A percentile compares a stretch with the other conserved stretches of the same genome.
phyloP scores from a whole-genome alignment of 495 filamentous ascomycete genomes.

The Terfezia claveryi region DNA sequence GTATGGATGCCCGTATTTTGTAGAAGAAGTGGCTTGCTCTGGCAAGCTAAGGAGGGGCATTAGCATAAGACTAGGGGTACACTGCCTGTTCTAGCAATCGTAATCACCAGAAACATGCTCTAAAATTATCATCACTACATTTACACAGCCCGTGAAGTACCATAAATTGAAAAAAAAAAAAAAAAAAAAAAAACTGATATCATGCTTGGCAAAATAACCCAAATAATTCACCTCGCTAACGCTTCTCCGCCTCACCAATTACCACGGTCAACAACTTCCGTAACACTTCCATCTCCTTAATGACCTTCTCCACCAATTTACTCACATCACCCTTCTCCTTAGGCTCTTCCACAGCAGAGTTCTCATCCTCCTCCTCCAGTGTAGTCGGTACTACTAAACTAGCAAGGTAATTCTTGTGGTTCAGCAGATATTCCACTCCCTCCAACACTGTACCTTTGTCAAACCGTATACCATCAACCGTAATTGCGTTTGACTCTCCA shows the following conservation, averaged over 20 bases:
- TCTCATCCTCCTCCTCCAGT: constrained; percentile 17
- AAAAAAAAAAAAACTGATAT: too few species aligned
- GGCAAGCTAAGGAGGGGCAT: too few species aligned
- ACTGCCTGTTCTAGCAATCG: too few species aligned
- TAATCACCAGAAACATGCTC: too few species aligned
- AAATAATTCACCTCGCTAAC: neutral
- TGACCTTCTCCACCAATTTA: constrained; percentile 12
- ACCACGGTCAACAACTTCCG: constrained; percentile 13
- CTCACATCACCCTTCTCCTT: constrained; percentile 1
- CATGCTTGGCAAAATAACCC: too few species aligned
- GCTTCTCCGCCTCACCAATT: constrained; percentile 14
- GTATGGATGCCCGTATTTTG: too few species aligned
- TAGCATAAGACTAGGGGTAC: too few species aligned
- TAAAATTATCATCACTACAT: too few species aligned
- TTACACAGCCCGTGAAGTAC: too few species aligned
- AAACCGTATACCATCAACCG: constrained; percentile 6
- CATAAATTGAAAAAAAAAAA: too few species aligned
- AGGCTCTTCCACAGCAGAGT: constrained; percentile 3
- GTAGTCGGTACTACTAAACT: constrained; percentile 16
- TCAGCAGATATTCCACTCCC: constrained; percentile 15
- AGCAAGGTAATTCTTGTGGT: constrained; percentile 17
- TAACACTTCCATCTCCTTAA: constrained; percentile 10
- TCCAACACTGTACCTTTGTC: constrained; percentile 13
- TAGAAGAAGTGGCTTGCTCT: too few species aligned
- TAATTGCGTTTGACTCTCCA: neutral